phyloP scores from a whole-genome alignment of 2,329 filamentous ascomycete species.

The Hansfordia pulvinata region DNA sequence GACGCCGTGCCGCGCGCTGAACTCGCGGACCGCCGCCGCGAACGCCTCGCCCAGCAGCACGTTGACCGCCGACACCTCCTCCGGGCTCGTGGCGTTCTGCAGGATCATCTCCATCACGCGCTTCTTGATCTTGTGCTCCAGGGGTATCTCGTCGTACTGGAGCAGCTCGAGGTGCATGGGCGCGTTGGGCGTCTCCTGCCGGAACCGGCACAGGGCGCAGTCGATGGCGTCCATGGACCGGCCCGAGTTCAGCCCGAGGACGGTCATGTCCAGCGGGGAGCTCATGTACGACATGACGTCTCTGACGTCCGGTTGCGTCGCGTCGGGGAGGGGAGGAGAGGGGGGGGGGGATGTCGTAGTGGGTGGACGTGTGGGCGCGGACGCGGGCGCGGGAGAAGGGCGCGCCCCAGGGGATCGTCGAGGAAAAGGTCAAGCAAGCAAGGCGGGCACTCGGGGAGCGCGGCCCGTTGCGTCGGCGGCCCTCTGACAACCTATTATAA shows the following conservation, averaged over 20 bases:
- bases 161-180: constrained; percentile 42
- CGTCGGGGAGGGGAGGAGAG: too few species aligned
- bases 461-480: too few species aligned
- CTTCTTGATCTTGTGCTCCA: constrained; percentile 38
- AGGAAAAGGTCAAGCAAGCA: too few species aligned
- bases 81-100: constrained; percentile 35
- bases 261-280: constrained; percentile 37
- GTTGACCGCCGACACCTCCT: constrained; percentile 41
- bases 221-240: constrained; percentile 45
- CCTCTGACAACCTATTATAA: too few species aligned
- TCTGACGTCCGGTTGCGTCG: too few species aligned
- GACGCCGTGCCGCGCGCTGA: constrained; percentile 29
- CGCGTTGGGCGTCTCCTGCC: constrained; percentile 32
- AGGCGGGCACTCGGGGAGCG: too few species aligned
- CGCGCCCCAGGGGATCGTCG: too few species aligned
- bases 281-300: too few species aligned
- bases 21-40: constrained; percentile 33
- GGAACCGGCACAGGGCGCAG: constrained; percentile 42
- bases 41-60: constrained; percentile 43
- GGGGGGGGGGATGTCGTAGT: too few species aligned
- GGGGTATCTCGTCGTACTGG: constrained; percentile 41
- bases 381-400: too few species aligned
- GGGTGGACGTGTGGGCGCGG: too few species aligned
- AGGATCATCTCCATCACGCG: constrained; percentile 43
- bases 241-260: constrained; percentile 39